Conservation (phyloP, 2,329 filamentous ascomycete genomes). For the Beauveria asiatica region DNA sequence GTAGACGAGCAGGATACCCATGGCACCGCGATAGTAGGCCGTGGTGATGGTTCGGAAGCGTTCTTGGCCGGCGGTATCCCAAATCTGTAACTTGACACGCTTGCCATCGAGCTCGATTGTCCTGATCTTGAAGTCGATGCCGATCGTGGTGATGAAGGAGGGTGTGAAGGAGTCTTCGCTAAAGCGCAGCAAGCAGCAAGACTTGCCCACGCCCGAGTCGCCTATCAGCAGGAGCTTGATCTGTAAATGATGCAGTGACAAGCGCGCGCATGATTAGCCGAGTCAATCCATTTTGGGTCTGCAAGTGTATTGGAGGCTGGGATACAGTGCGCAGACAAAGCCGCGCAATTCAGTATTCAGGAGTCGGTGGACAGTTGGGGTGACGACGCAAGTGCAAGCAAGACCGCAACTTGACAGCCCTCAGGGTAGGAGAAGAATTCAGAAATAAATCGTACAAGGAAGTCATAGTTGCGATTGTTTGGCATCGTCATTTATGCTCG, state of each 20-base stretch:
- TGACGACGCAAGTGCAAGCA: not conserved
- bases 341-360: not conserved
- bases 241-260: slow-evolving; percentile 35
- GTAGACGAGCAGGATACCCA: slow-evolving; percentile 96
- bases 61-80: slow-evolving; percentile 98
- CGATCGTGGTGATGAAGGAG: slow-evolving; percentile 97
- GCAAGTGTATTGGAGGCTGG: slow-evolving; percentile 6
- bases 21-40: slow-evolving; percentile 95
- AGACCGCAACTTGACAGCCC: not conserved
- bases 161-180: slow-evolving; percentile 97
- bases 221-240: slow-evolving; percentile 96
- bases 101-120: slow-evolving; percentile 99
- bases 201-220: slow-evolving; percentile 94
- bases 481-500: slow-evolving; percentile 58
- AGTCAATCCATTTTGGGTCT: not conserved
- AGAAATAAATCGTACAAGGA: slow-evolving; percentile 59
- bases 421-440: slow-evolving; percentile 14
- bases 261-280: not conserved
- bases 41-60: slow-evolving; percentile 98
- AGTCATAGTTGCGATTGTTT: slow-evolving; percentile 97
- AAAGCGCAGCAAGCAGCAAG: slow-evolving; percentile 92
- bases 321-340: not conserved
- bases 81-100: slow-evolving; percentile 98
- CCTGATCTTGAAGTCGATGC: slow-evolving; percentile 99
- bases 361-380: not conserved